Conservation (phyloP, 2,329 filamentous ascomycete genomes). For the Calonectria crousiana region DNA sequence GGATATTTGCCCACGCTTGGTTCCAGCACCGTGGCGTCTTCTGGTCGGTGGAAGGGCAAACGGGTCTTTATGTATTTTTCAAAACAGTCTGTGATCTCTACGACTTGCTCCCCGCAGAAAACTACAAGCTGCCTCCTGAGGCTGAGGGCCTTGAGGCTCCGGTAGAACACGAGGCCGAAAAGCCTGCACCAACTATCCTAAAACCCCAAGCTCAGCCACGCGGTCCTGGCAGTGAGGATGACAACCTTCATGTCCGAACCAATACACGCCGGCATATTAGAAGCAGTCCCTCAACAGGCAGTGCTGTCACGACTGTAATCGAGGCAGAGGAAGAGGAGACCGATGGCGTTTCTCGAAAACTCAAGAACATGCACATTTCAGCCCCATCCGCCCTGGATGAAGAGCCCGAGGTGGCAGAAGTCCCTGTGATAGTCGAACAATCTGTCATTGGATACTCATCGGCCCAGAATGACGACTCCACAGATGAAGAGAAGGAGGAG, state of each 20-base stretch:
- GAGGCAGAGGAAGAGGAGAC: constrained; percentile 84
- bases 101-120: constrained; percentile 89
- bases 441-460: constrained; percentile 41
- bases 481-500: constrained; percentile 28
- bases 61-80: constrained; percentile 96
- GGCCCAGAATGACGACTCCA: not conserved
- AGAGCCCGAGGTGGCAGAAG: constrained; percentile 55
- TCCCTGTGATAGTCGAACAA: constrained; percentile 56
- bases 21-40: constrained; percentile 97
- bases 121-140: constrained; percentile 94
- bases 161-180: constrained; percentile 56
- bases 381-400: constrained; percentile 71
- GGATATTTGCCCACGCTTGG: constrained; percentile 99
- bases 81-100: constrained; percentile 97
- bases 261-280: constrained; percentile 86
- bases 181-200: constrained; percentile 50
- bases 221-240: constrained; percentile 54
- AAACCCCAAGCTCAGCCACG: constrained; percentile 50
- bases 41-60: constrained; percentile 90
- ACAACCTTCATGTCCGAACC: constrained; percentile 67
- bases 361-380: constrained; percentile 62
- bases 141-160: constrained; percentile 83
- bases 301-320: constrained; percentile 82
- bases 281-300: constrained; percentile 83
- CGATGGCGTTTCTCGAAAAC: constrained; percentile 58